These are phyloP conservation scores for Rosellinia necatrix DNA, from an alignment of 2,329 filamentous ascomycete genomes.

Conservation along the genomic window DNA sequence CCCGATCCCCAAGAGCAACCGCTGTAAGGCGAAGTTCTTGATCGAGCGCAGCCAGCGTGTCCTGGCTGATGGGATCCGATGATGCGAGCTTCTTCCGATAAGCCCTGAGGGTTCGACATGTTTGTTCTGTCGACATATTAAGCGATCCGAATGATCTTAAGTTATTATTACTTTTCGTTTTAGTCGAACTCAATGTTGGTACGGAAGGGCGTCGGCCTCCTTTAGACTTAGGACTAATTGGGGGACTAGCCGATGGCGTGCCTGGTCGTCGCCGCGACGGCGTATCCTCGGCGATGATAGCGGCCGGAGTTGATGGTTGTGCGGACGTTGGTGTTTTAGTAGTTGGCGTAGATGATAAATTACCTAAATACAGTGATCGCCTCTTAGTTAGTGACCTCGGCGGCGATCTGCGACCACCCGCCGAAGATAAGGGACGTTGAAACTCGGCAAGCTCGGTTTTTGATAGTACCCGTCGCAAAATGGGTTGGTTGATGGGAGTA, in stretches of 20 bases:
- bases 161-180: constrained; percentile 56
- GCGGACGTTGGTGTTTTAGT: constrained; percentile 47
- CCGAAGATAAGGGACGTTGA: constrained; percentile 53
- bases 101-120: constrained; percentile 63
- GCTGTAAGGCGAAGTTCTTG: constrained; percentile 67
- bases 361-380: constrained; percentile 53
- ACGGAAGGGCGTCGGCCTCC: constrained; percentile 59
- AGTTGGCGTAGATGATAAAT: constrained; percentile 44
- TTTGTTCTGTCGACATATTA: constrained; percentile 67
- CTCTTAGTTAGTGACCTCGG: constrained; percentile 59
- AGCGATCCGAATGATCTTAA: constrained; percentile 59
- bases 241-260: constrained; percentile 53
- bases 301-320: constrained; percentile 49
- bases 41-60: constrained; percentile 65
- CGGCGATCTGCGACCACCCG: constrained; percentile 57
- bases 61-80: constrained; percentile 59
- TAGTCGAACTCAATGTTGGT: constrained; percentile 52
- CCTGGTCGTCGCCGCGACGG: constrained; percentile 53
- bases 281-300: constrained; percentile 50
- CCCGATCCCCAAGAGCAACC: constrained; percentile 62
- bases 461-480: constrained; percentile 83
- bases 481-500: constrained; percentile 64
- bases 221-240: constrained; percentile 54
- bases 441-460: constrained; percentile 87
- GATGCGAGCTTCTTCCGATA: constrained; percentile 67